Base-by-base conservation (phyloP, 768 basidiomycete genomes). In the Termitomyces bulborhizus region DNA sequence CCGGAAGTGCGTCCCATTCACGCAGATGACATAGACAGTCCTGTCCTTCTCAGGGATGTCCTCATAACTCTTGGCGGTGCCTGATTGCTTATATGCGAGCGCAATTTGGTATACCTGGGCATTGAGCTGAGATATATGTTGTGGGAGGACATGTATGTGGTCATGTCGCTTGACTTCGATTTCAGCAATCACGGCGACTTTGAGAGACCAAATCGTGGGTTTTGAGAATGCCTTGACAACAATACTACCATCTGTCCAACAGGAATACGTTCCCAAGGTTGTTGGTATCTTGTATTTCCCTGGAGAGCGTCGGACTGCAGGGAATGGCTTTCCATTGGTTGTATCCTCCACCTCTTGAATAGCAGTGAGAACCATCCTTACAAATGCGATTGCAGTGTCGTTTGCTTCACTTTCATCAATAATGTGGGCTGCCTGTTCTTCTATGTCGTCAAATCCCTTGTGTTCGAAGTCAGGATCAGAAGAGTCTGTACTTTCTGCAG, bases 71-170 rank as follows among this genome's bases (percentile, higher is more conserved):
- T 51, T 39, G 39, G n/a, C n/a, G 3, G 31, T 13, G 5, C 9
- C 1, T 26, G 18, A 24, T 48, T 48, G 9, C 12, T 41, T 51
- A 41, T 51, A 41, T 31, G 36, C 27, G 31, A 41, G 36, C 11
- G 27, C 39, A 6, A 41, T 41, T 12, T 4, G 9, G 15, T 27
- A 51, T 16, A 41, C 41, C 26, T 51, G 50, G n/a, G 50, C 50
- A 26, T 51, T 51, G 50, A 51, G 50, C 24, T 51, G 39, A 18
- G 50, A 32, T 32, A 51, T 31, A 41, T 51, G 50, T 13, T 51
- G 50, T 0, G 39, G 39, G 9, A 51, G 29, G 16, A 51, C 41
- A 2, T 39, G 24, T 51, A 31, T 31, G 16, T 13, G 15, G 3
- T 39, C n/a, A 12, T 5, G 36, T 13, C 26, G 50, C n/a, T 51